Evolutionary conservation across 257 asterid genomes (phyloP), one percentile per base, ranked within the genome.

Genomic region (Solanum chmielewskii): DNA sequence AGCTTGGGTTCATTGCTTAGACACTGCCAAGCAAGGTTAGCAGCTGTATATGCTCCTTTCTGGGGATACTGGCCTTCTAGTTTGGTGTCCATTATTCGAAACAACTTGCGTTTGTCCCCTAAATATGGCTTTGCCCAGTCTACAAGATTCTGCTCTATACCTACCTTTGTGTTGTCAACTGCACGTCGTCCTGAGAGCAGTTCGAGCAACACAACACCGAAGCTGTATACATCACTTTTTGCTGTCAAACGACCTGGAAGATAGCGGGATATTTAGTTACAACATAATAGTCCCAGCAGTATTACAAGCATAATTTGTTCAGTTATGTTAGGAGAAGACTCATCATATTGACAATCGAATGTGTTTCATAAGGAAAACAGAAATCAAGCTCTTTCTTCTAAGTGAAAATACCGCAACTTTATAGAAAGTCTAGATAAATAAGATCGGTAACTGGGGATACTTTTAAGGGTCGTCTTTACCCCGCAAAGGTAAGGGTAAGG

Each of bases 1-100:
- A 87, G 92, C 73, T 92, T 94, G 2, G 95, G 92, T 31, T 95
- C 98, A 9, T 87, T 81, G 89, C 88, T 89, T 44, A 95, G 83
- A 90, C 98, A 95, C 56, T 92, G 95, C 88, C 87, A 35, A n/a
- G 98, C 96, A 6, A 94, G 87, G 56, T 87, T 90, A 56, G 98
- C 95, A 11, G 96, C 97, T 9, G 92, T 70, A 56, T 68, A 86
- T 41, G 98, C 98, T 10, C 91, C 98, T 91, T 93, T 95, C 90
- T 93, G 96, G 76, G 98, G 94, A 89, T 95, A 95, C 52, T 95
- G 98, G 4, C 98, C 98, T 87, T 92, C 97, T 80, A 95, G 86
- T 75, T 92, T 94, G 10, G 92, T 92, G 91, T 95, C 98, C 98
- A 95, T 95, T 83, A 95, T 92, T 49, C 96, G 86, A 84, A 94